These are phyloP conservation scores for Carex myosuroides DNA, from an alignment of 176 grass and related monocot genomes.

Conservation along the genomic window DNA sequence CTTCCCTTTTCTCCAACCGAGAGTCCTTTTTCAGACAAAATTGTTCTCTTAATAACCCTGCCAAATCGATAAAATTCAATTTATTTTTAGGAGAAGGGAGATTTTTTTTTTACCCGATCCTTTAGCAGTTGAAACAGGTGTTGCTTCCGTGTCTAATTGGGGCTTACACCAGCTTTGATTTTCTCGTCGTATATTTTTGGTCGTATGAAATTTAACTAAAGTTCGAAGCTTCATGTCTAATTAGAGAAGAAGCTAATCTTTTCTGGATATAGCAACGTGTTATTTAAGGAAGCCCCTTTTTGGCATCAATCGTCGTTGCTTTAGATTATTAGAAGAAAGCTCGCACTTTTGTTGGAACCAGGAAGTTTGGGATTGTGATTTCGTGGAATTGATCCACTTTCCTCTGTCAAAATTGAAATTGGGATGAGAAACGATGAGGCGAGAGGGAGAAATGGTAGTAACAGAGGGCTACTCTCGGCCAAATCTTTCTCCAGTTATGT, in stretches of 20 bases:
- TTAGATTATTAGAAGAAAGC: constrained; percentile 6
- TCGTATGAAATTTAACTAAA: not conserved
- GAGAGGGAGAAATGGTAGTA: constrained; percentile 20
- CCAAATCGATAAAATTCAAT: not conserved
- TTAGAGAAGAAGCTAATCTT: not conserved
- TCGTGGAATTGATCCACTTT: not conserved
- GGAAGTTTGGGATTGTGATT: not conserved
- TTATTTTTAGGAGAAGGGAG: constrained; percentile 1
- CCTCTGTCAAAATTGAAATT: not conserved
- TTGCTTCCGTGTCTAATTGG: not conserved
- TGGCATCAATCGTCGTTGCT: not conserved
- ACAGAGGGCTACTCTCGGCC: constrained; percentile 54
- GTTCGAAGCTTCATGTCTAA: not conserved
- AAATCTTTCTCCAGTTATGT: constrained; percentile 66
- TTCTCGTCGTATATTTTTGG: not conserved
- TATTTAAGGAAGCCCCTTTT: not conserved
- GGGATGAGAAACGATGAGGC: constrained; percentile 72
- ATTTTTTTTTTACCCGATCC: not conserved
- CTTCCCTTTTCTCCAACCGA: not conserved
- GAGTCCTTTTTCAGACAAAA: not conserved
- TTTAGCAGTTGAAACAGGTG: not conserved
- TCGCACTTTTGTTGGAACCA: not conserved
- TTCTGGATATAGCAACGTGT: not conserved
- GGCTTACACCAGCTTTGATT: constrained; percentile 1
- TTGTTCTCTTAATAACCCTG: not conserved